Evolutionary conservation across 345 rosid genomes (phyloP).

Genomic region (Melaleuca alternifolia): DNA sequence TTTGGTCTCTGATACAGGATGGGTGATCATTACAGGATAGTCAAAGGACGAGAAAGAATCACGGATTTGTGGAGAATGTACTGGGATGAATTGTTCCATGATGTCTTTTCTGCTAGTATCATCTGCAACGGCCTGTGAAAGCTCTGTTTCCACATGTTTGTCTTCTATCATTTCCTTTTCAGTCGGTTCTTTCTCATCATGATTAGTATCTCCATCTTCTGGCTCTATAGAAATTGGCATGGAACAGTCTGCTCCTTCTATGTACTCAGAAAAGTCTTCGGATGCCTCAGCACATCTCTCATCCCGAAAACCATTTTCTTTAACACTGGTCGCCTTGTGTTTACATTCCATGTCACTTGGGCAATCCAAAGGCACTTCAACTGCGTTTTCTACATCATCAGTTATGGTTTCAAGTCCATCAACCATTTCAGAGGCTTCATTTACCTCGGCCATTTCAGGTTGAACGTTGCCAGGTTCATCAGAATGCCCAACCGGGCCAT

Average conservation of each 20-base stretch:
- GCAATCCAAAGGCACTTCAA: background rate
- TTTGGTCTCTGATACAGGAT: background rate
- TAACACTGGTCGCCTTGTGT: background rate
- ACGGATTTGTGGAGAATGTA: background rate
- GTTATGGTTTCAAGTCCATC: background rate
- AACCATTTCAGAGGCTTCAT: background rate
- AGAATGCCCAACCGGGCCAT: background rate
- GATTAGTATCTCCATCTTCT: background rate
- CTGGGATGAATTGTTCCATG: background rate
- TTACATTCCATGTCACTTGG: background rate
- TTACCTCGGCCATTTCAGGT: background rate
- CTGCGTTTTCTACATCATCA: background rate
- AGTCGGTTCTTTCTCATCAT: background rate
- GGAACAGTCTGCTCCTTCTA: background rate
- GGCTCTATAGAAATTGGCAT: background rate
- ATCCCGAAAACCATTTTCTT: slow-evolving; percentile 4
- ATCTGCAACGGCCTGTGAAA: background rate
- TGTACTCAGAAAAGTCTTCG: background rate
- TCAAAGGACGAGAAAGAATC: background rate
- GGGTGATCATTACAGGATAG: background rate
- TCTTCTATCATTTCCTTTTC: background rate
- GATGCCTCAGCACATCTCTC: slow-evolving; percentile 7
- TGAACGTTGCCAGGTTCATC: background rate
- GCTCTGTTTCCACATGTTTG: background rate
- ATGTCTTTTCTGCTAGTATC: background rate